Base-by-base conservation (phyloP, 2,329 filamentous ascomycete genomes). In the Cladosporium velox region DNA sequence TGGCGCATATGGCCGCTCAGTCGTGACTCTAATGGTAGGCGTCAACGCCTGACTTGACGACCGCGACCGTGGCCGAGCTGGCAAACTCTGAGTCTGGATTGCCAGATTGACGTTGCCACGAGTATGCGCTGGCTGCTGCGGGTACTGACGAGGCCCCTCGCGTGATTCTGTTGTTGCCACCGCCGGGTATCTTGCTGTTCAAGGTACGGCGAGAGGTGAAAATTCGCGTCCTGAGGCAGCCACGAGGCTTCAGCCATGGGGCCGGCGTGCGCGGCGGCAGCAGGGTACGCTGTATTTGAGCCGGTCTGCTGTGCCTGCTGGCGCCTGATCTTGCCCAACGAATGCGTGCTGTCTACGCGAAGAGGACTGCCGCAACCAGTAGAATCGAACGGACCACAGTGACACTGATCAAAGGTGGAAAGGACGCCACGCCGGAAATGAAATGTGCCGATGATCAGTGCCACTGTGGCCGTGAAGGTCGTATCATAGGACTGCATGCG, bases 401-500 rank as follows among this genome's bases (percentile, higher is more conserved):
- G 64, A 93, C 88, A 78, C 89, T 91, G 64, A 88, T 87, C 80
- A 95, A 86, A n/a, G 92, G 92, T 67, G 92, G 91, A 70, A 70
- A 87, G 87, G 61, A 93, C 90, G 73, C 82, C 82, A 67, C 82
- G 77, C 79, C 80, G 84, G 70, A 84, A 94, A 62, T 35, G 34
- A 35, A 35, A 14, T 35, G 2, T 14, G 12, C 34, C 34, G 12
- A 35, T 35, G 76, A 78, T 82, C 96, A 92, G 74, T 92, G 90
- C 65, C 91, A 93, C 83, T 96, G 96, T 77, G 94, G 84, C 79
- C 91, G 93, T 69, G 64, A 78, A 77, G 2, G 67, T 70, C 7
- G 72, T 75, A 30, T 90, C 88, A 79, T 95, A 94, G 60, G 76
- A 78, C 82, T 96, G 92, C 88, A 95, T 92, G 74, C 92, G 90